Evolutionary conservation across 305 asterid species (phyloP).

Genomic region (Fraxinus dipetala): DNA sequence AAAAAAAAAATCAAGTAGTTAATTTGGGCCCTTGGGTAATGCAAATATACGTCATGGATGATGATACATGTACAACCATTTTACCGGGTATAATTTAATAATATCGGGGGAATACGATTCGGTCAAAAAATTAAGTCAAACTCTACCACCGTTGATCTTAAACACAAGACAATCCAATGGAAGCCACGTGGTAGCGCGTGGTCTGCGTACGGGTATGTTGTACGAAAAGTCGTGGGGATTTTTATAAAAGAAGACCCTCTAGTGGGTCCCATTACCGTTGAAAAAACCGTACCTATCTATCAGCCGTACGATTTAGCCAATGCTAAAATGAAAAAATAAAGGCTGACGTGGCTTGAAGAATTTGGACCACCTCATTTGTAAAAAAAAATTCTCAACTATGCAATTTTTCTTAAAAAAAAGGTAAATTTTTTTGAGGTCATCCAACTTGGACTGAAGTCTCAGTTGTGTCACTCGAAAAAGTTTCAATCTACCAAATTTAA

Average conservation of each 20-base stretch:
- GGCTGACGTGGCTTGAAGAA: not conserved
- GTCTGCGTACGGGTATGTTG: constrained; percentile 27
- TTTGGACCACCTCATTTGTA: not conserved
- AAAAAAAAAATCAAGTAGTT: not conserved
- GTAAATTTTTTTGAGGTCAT: not conserved
- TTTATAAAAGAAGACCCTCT: not conserved
- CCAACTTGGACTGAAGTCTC: not conserved
- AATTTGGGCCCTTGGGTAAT: not conserved
- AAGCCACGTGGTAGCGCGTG: constrained; percentile 22
- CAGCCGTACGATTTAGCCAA: constrained; percentile 19
- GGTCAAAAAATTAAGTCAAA: not conserved
- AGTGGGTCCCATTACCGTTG: not conserved
- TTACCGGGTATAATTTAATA: too few relatives aligned
- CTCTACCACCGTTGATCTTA: not conserved
- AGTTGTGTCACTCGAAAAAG: not conserved
- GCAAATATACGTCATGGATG: constrained; percentile 26
- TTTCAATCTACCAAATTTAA: not conserved
- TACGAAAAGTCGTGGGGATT: constrained; percentile 22
- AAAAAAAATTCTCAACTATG: not conserved
- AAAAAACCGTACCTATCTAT: constrained; percentile 27
- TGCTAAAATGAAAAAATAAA: not conserved
- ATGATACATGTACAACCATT: not conserved
- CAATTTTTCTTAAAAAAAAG: not conserved
- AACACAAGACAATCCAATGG: not conserved
- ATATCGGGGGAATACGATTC: not conserved